phyloP scores from a whole-genome alignment of 257 asterid species.

The Solanum sparsipilum region DNA sequence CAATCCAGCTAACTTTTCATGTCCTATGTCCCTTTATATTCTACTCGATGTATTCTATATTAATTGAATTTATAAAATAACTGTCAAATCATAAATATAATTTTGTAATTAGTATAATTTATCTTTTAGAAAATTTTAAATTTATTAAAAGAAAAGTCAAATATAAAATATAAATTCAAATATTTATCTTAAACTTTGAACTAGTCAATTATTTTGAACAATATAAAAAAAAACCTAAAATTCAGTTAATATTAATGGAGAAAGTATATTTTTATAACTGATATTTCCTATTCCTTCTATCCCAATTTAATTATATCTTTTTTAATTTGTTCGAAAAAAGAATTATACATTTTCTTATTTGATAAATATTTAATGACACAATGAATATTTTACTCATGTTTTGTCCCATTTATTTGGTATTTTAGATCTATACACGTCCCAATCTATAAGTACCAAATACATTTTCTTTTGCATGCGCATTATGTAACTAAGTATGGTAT shows the following conservation, averaged over 20 bases:
- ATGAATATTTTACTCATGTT: neutral
- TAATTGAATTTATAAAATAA: no score
- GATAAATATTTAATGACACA: neutral
- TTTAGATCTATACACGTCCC: no score
- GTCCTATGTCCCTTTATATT: neutral
- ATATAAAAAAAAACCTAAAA: no score
- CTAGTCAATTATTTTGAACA: no score
- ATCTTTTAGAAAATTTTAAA: neutral
- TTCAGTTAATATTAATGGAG: no score
- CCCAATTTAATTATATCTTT: neutral
- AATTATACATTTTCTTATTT: neutral
- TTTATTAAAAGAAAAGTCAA: no score
- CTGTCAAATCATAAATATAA: no score
- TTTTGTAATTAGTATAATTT: no score
- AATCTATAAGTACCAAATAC: no score
- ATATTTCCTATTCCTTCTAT: neutral
- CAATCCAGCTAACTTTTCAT: neutral
- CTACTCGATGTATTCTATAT: neutral
- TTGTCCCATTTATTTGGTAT: neutral
- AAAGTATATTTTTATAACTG: neutral
- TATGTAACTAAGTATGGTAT: neutral
- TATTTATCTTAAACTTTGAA: no score
- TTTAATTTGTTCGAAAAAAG: rapidly evolving
- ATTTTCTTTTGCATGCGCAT: neutral
- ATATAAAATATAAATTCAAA: no score